Conservation (phyloP, 106 monocot species). For the Narthecium ossifragum region DNA sequence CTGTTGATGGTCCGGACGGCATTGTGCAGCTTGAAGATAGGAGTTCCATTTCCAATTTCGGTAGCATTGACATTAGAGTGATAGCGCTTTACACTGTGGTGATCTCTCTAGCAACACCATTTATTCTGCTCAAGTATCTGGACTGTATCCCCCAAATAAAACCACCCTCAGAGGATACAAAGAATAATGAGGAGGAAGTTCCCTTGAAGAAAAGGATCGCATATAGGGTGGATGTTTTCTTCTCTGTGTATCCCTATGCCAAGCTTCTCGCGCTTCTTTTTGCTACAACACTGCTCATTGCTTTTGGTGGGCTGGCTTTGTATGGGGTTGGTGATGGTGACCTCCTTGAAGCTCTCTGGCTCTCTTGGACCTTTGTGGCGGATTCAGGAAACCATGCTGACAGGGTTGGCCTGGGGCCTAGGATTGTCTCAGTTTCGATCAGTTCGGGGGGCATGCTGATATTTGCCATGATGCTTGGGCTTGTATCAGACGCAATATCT, state of each 20-base stretch:
- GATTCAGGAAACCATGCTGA: constrained; percentile 91
- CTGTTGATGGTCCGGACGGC: neutral
- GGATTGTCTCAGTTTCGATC: constrained; percentile 81
- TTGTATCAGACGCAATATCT: constrained; percentile 96
- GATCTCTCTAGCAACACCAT: constrained; percentile 36
- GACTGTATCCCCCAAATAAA: constrained; percentile 34
- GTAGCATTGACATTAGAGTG: constrained; percentile 30
- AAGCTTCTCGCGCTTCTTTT: constrained; percentile 88
- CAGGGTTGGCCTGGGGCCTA: constrained; percentile 55
- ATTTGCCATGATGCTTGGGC: constrained; percentile 94
- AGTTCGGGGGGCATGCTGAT: constrained; percentile 93
- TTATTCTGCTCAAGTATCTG: constrained; percentile 51
- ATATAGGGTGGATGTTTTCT: constrained; percentile 87
- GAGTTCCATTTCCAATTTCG: constrained; percentile 8
- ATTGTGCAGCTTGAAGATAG: constrained; percentile 20
- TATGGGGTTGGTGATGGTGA: constrained; percentile 58
- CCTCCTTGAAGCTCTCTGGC: constrained; percentile 77
- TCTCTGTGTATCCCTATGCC: constrained; percentile 86
- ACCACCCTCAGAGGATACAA: constrained; percentile 13
- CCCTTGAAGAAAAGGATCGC: constrained; percentile 91
- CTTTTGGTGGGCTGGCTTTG: constrained; percentile 69
- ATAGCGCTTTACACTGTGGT: constrained; percentile 41
- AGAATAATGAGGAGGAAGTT: constrained; percentile 54
- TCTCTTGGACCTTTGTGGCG: constrained; percentile 96
- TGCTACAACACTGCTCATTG: constrained; percentile 76